Base-by-base conservation (phyloP, 495 filamentous ascomycete species). In the Xylaria curta region DNA sequence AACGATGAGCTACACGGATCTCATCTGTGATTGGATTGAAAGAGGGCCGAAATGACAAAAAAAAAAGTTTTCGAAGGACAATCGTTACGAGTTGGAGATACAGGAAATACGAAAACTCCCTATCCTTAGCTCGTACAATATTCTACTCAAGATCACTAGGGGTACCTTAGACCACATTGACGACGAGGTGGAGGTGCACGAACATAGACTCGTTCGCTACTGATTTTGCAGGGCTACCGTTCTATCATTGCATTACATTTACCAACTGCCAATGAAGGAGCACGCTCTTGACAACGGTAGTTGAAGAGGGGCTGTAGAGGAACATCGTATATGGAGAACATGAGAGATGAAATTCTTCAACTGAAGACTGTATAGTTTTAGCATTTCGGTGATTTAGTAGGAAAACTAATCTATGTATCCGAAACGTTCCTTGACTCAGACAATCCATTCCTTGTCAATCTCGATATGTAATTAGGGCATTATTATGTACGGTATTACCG, bases 391-490 rank as follows among this genome's bases (percentile, higher is more conserved):
- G 12, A 54, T 26, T 26, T 9, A 51, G 17, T 49, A 3, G 42
- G 28, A 54, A n/a, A 54, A 54, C 21, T 54, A 54, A 26, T 54
- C 2, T 54, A 54, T 24, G 51, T 28, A 54, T 59, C 15, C 17
- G 17, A 40, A 60, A 61, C 10, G 7, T 26, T 47, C 26, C 21
- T 44, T 9, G n/a, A 24, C 40, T 33, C 15, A 28, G 61, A 46
- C 12, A 49, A 31, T 63, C 1, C 24, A 4, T 31, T 31, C 47
- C 24, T 33, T 49, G 24, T 33, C 61, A 31, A 64, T 49, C 61
- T 64, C 42, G 40, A 47, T 51, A 53, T 66, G 63, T 53, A 38
- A 51, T n/a, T n/a, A 66, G 44, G 19, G 63, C 15, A 66, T 53
- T 66, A 51, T 19, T 53, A n/a, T 51, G 38, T 19, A 53, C 2